A percentile compares a stretch with the other conserved stretches of the same genome.
Evolutionary conservation across 345 rosid species (phyloP).

Genomic region (Salix dunnii): DNA sequence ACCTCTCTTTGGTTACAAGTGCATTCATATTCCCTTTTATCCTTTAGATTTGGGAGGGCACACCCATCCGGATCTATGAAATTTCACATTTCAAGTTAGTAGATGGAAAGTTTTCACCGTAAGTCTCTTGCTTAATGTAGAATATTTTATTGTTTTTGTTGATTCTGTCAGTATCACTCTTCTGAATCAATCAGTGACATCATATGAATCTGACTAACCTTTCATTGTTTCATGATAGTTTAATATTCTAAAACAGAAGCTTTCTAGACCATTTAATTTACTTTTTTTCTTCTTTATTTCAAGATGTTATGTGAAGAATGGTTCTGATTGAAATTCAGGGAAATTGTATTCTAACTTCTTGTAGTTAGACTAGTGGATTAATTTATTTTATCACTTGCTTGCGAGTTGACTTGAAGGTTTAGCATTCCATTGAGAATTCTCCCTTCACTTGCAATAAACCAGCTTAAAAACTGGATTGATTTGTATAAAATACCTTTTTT

Average conservation of each 20-base stretch:
- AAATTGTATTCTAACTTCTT: no score
- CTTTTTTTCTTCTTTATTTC: neutral
- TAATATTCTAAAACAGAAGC: neutral
- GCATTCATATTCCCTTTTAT: constrained; percentile 17
- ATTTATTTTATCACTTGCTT: neutral
- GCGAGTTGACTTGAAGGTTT: neutral
- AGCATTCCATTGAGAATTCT: neutral
- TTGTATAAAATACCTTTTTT: no score
- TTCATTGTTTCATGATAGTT: neutral
- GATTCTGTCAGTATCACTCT: neutral
- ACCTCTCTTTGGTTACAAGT: constrained; percentile 16
- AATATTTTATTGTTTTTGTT: neutral
- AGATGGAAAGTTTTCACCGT: constrained; percentile 99
- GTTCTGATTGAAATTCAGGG: neutral
- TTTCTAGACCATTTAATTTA: neutral
- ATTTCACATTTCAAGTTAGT: constrained; percentile 91
- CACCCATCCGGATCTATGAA: constrained; percentile 78
- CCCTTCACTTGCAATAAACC: no score
- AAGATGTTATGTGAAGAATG: neutral
- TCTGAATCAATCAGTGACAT: neutral
- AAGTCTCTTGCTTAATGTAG: constrained; percentile 29
- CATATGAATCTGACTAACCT: neutral
- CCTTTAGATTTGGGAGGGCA: constrained; percentile 96
- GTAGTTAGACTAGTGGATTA: neutral
- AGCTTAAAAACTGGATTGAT: no score